Evolutionary conservation across 495 filamentous ascomycete species (phyloP).

Genomic region (Aspergillus asperescens): DNA sequence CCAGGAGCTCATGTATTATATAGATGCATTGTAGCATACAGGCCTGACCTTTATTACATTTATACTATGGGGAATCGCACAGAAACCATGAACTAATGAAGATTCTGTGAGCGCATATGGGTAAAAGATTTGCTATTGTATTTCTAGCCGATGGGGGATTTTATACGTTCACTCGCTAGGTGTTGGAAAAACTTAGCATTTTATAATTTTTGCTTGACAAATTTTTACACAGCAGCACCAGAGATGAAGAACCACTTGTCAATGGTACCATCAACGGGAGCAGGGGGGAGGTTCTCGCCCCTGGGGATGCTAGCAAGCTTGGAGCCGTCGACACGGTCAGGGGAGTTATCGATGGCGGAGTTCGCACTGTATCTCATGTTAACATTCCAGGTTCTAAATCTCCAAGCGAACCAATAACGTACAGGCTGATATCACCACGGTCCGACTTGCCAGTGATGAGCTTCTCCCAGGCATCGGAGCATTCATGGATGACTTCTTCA

Average conservation of each 20-base stretch:
- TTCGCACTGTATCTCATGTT: constrained; percentile 57
- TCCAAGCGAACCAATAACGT: constrained; percentile 32
- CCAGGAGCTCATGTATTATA: no score
- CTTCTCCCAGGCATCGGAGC: constrained; percentile 93
- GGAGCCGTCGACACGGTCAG: constrained; percentile 56
- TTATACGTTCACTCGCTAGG: constrained; percentile 9
- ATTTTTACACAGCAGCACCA: constrained; percentile 77
- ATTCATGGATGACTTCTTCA: constrained; percentile 89
- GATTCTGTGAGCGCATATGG: background rate
- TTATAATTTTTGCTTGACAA: constrained; percentile 19
- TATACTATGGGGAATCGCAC: no score
- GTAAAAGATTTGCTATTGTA: no score
- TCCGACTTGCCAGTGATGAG: constrained; percentile 83
- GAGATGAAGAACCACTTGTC: constrained; percentile 99
- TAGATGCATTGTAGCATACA: no score
- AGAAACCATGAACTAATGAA: background rate
- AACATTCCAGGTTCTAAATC: constrained; percentile 17
- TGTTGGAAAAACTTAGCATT: constrained; percentile 9
- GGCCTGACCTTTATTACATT: no score
- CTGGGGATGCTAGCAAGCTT: constrained; percentile 67
- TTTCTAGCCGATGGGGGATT: constrained; percentile 5
- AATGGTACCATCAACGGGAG: constrained; percentile 90
- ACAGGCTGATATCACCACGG: constrained; percentile 75
- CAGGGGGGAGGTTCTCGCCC: constrained; percentile 68
- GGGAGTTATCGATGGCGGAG: constrained; percentile 65